Percentiles rank a stretch among this genome's conserved stretches.
phyloP scores from a whole-genome alignment of 139 green algal genomes.

The Haematococcus lacustris region DNA sequence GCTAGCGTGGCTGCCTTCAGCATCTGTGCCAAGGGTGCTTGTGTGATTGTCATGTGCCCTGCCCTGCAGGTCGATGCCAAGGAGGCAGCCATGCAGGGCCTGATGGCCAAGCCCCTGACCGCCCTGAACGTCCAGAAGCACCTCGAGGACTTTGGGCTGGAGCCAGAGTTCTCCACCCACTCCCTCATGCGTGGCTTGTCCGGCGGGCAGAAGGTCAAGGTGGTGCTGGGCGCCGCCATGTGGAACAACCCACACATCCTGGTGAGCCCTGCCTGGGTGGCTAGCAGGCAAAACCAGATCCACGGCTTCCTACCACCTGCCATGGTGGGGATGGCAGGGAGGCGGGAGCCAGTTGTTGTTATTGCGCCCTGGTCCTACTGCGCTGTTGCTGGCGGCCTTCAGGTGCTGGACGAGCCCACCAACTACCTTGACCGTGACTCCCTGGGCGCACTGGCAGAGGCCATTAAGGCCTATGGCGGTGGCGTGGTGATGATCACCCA shows the following conservation, averaged over 20 bases:
- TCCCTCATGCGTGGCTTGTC: slow-evolving; percentile 80
- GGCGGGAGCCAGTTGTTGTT: too few species aligned
- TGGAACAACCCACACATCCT: slow-evolving; percentile 84
- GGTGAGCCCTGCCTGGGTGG: too few species aligned
- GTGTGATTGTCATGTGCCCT: too few species aligned
- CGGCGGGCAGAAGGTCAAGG: slow-evolving; percentile 78
- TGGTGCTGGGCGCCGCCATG: slow-evolving; percentile 63
- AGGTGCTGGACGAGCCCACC: slow-evolving; percentile 85
- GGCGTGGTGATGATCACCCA: slow-evolving; percentile 85
- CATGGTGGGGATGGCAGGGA: too few species aligned
- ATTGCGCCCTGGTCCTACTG: too few species aligned
- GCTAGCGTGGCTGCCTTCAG: too few species aligned
- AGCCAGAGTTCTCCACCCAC: slow-evolving; percentile 84
- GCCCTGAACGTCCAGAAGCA: slow-evolving; percentile 80
- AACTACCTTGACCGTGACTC: slow-evolving; percentile 84
- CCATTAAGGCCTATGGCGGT: slow-evolving; percentile 75
- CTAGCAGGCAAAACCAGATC: too few species aligned
- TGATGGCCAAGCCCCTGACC: slow-evolving; percentile 81
- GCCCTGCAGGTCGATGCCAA: slow-evolving; percentile 67
- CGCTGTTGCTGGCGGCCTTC: too few species aligned
- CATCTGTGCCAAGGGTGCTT: too few species aligned
- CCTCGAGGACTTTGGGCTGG: slow-evolving; percentile 81
- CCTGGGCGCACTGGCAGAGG: slow-evolving; percentile 68
- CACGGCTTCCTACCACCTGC: too few species aligned
- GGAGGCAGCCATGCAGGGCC: slow-evolving; percentile 60